Evolutionary conservation across 805 yeast genomes (phyloP).

Genomic region (Ogataea polymorpha): DNA sequence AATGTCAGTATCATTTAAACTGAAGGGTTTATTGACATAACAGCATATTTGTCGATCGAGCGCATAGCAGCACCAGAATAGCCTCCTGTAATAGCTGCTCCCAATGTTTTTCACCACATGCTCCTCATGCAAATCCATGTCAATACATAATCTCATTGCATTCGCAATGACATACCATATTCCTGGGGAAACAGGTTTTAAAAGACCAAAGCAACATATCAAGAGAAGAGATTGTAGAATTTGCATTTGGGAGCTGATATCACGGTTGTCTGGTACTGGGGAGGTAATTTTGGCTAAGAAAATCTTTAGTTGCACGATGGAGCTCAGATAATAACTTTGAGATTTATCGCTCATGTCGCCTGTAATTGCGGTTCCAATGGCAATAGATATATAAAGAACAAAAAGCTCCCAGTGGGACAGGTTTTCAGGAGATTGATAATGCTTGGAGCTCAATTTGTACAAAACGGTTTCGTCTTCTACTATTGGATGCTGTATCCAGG

Average conservation of each 20-base stretch:
- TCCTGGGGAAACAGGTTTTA: slow-evolving; percentile 47
- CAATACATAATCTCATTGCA: slow-evolving; percentile 43
- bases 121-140: slow-evolving; percentile 45
- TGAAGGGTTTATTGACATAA: slow-evolving; percentile 45
- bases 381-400: slow-evolving; percentile 12
- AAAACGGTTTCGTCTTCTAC: slow-evolving; percentile 10
- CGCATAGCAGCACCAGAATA: slow-evolving; percentile 47
- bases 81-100: slow-evolving; percentile 23
- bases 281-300: slow-evolving; percentile 10
- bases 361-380: slow-evolving; percentile 21
- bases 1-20: slow-evolving; percentile 37
- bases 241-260: slow-evolving; percentile 27
- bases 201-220: slow-evolving; percentile 38
- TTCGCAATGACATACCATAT: slow-evolving; percentile 46
- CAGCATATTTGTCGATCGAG: slow-evolving; percentile 47
- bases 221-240: slow-evolving; percentile 39
- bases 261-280: background rate
- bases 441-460: background rate
- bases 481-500: slow-evolving; percentile 24
- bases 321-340: slow-evolving; percentile 11
- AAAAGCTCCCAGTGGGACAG: slow-evolving; percentile 14
- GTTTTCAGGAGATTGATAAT: slow-evolving; percentile 2
- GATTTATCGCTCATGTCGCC: slow-evolving; percentile 12
- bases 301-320: slow-evolving; percentile 13
- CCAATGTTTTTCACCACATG: slow-evolving; percentile 4